These are phyloP conservation scores for Tetrahymena elliotti DNA, from an alignment of 73 alveolate species.

Conservation along the genomic window DNA sequence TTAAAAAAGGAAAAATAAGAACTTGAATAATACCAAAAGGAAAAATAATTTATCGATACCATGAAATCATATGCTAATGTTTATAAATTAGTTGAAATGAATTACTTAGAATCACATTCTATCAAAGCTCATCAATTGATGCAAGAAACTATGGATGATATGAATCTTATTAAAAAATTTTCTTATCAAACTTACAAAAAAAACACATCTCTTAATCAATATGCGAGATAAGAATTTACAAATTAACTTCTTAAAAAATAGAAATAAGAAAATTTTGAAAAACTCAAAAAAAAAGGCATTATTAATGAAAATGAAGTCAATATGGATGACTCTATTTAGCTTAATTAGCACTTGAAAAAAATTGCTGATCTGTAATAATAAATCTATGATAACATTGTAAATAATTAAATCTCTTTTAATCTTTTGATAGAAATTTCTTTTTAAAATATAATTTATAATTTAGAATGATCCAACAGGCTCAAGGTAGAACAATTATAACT, in stretches of 20 bases:
- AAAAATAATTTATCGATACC: background rate
- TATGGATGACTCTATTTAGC: background rate
- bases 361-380: background rate
- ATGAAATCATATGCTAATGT: background rate
- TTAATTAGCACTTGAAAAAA: background rate
- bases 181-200: background rate
- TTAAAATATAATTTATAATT: background rate
- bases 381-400: background rate
- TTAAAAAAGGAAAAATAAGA: background rate
- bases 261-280: background rate
- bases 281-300: background rate
- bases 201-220: background rate
- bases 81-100: background rate
- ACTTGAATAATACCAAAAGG: background rate
- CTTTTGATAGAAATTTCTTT: background rate
- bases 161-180: background rate
- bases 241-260: background rate
- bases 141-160: background rate
- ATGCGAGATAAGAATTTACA: background rate
- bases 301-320: background rate
- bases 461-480: background rate
- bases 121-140: background rate
- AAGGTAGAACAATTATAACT: background rate
- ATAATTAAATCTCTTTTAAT: background rate
- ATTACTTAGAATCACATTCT: background rate